Evolutionary conservation across 345 rosid genomes (phyloP), one percentile per base, ranked within the genome.

Genomic region (Bruguiera parviflora): DNA sequence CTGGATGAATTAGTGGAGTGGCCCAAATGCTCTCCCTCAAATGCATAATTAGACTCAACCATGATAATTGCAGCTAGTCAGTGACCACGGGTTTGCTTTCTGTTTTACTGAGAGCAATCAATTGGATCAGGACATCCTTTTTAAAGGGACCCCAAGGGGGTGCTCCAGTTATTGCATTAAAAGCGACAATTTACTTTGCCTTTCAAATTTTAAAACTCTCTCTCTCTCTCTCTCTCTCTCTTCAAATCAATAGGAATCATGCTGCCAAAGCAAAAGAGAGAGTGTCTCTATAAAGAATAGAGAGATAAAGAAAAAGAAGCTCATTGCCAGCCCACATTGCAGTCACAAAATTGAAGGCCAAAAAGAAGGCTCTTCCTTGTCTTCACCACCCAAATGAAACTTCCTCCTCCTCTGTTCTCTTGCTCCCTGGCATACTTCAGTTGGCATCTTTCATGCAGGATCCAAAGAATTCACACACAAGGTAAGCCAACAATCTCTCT

Each of bases 361-460:
- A 39, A 73, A 53, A 64, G 49, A 27, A n/a, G 28, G 21, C 65
- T 53, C 63, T 59, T 33, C 57, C 24, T 37, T 33, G 59, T 57
- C 59, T 20, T 32, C 59, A 21, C 24, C 59, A 15, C 28, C 32
- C 56, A 65, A 52, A 65, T 65, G 68, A 65, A 65, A 51, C 24
- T 46, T 49, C 56, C 8, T 71, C 56, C 61, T 21, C 33, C 49
- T 28, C 49, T 47, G 59, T 19, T 64, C 55, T 64, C 62, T 53
- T 63, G 35, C 61, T 25, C 53, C 58, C 21, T 20, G 77, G 32
- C 69, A 55, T 75, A 65, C 71, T 72, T 76, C 77, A 68, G 33
- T 62, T 73, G 61, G 49, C 74, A 74, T 73, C 77, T 82, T 86
- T 86, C 90, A 90, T 92, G 96, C 96, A 89, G 87, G 93, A 90